Evolutionary conservation across 768 basidiomycete species (phyloP), one percentile per base, ranked within the genome.

Genomic region (Pulveroboletus sp.): DNA sequence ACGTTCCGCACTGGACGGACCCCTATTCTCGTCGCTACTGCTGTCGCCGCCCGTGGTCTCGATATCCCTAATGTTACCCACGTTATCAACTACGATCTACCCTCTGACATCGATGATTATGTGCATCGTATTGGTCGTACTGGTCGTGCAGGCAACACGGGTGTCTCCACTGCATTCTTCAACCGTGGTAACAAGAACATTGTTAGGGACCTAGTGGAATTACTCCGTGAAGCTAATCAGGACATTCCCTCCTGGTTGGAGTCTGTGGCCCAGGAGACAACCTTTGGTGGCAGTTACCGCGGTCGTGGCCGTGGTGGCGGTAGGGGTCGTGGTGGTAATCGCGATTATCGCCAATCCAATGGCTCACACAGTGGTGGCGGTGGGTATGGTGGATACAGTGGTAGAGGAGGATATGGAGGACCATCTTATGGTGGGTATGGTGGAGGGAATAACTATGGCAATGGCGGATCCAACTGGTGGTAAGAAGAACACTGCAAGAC

Each of bases 41-140:
- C 96, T 45, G 96, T 99, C 49, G 96, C 96, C 31, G 96, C 96
- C 49, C 93, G 96, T 76, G 96, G 96, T 64, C 83, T 99, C 59
- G 96, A 99, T 72, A 98, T 99, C 61, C 96, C 96, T 55, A 96
- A 99, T 70, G 96, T 99, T 64, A 96, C 90, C 14, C 96, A 98
- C 68, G 96, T 99, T 64, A 79, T 98, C 76, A 95, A 97, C 70
- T 98, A 97, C 71, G 96, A 98, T 68, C 77, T 99, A 6, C 96
- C 96, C 11, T 88, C 88, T 53, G 96, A 98, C 72, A 94, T 99
- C 56, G 96, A 98, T 64, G 96, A 99, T 71, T 99, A 98, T 71
- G 94, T 98, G 40, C 94, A 98, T 68, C 93, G 93, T 63, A 95
- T 94, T 61, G 93, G 93, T 76, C 89, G 93, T 76, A 95, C 93